These are phyloP conservation scores for Calonectria multiphialidica DNA, from an alignment of 2,329 filamentous ascomycete genomes.

Conservation along the genomic window DNA sequence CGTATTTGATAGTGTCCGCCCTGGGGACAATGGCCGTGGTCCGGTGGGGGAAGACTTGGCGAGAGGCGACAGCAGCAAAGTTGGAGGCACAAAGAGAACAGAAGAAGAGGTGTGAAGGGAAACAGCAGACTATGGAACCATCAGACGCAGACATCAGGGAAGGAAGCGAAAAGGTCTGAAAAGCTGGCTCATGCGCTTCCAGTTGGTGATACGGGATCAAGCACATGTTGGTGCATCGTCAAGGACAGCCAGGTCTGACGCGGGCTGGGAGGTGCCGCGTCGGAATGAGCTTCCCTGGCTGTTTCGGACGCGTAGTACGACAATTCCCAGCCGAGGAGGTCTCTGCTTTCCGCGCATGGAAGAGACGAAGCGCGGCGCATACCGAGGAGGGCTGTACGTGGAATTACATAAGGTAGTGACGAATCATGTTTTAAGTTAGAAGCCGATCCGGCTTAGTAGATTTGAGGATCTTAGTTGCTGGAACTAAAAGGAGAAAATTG, in stretches of 20 bases:
- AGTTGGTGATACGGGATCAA: constrained; percentile 2
- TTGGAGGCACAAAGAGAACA: constrained; percentile 13
- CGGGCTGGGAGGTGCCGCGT: neutral
- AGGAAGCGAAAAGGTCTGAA: constrained; percentile 19
- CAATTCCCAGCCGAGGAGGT: constrained; percentile 4
- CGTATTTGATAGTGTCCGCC: constrained; percentile 52
- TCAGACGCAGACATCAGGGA: neutral
- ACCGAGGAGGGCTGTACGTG: constrained; percentile 6
- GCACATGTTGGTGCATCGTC: neutral
- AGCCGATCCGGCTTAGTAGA: neutral
- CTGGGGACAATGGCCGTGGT: constrained; percentile 53
- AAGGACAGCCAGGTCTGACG: neutral
- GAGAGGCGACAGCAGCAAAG: constrained; percentile 49
- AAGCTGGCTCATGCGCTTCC: neutral
- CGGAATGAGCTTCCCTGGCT: constrained; percentile 22
- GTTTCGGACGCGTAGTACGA: constrained; percentile 18
- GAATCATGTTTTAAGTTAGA: constrained; percentile 14
- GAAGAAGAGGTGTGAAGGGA: neutral
- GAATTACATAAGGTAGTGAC: constrained; percentile 1
- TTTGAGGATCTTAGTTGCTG: constrained; percentile 7
- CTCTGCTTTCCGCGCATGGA: neutral
- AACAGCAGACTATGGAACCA: neutral
- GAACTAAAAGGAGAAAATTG: constrained; percentile 3
- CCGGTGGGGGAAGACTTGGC: constrained; percentile 55
- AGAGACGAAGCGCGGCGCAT: neutral